These are phyloP conservation scores for Linnemannia zychae DNA, from an alignment of 192 early-diverging fungal species.

Conservation along the genomic window DNA sequence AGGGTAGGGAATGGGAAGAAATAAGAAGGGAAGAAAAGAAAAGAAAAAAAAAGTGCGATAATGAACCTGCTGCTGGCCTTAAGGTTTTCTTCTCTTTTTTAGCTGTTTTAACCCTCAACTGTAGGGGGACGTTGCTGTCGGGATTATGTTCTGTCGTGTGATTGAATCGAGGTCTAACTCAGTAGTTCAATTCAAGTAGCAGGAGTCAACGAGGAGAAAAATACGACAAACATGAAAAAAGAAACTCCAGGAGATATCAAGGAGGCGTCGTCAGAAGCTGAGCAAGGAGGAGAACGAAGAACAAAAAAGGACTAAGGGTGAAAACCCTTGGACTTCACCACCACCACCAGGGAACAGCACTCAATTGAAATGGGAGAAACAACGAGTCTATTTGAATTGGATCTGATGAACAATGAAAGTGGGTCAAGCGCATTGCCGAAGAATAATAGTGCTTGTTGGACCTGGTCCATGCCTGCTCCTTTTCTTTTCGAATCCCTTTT, in stretches of 20 bases:
- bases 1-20: not conserved
- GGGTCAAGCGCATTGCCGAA: no score
- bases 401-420: no score
- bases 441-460: no score
- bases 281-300: not conserved
- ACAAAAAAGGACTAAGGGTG: not conserved
- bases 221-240: not conserved
- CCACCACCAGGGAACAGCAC: not conserved
- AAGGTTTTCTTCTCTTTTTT: not conserved
- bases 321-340: not conserved
- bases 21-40: not conserved
- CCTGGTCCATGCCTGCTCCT: no score
- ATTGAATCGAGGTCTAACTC: not conserved
- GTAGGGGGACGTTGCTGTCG: conserved; percentile 12
- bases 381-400: not conserved
- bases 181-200: not conserved
- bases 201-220: not conserved
- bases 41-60: conserved; percentile 13
- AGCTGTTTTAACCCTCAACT: not conserved
- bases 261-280: conserved; percentile 10
- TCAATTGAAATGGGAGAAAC: no score
- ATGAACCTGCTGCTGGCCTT: conserved; percentile 14
- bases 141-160: not conserved
- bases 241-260: not conserved
- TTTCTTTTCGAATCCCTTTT: no score